phyloP scores from a whole-genome alignment of 176 grass and related monocot species.

The Echinochloa phyllopogon region DNA sequence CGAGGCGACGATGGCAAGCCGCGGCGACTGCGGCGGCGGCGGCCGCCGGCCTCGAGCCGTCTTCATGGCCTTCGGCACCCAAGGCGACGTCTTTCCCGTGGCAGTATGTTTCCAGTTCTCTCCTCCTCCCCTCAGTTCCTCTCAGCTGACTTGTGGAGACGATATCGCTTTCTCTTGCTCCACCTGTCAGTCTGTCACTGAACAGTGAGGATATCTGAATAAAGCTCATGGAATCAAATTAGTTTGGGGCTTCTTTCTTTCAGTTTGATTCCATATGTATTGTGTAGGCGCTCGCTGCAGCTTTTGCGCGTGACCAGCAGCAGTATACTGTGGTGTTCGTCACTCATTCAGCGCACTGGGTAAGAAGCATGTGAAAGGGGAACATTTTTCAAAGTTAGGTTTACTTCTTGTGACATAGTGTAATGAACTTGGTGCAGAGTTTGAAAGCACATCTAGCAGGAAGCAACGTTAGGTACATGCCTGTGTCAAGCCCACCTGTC shows the following conservation, averaged over 20 bases:
- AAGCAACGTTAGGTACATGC: slow-evolving; percentile 67
- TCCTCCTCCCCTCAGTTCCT: not conserved
- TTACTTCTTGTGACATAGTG: slow-evolving; percentile 28
- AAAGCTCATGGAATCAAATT: not conserved
- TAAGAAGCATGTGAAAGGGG: slow-evolving; percentile 14
- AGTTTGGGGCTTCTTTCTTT: not conserved
- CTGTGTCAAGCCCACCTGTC: slow-evolving; percentile 70
- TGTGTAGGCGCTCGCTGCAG: slow-evolving; percentile 66
- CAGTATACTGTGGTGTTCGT: slow-evolving; percentile 75
- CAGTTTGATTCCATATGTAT: not conserved
- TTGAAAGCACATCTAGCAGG: slow-evolving; percentile 58
- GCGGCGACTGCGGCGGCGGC: not conserved
- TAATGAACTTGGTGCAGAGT: slow-evolving; percentile 45
- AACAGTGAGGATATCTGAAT: not conserved
- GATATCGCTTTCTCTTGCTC: slow-evolving; percentile 1
- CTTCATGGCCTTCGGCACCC: slow-evolving; percentile 91
- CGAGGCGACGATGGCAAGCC: slow-evolving; percentile 37
- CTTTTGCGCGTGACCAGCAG: slow-evolving; percentile 66
- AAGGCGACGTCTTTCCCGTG: slow-evolving; percentile 85
- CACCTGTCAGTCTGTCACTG: not conserved
- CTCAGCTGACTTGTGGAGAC: not conserved
- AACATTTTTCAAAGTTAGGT: not conserved
- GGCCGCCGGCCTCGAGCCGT: slow-evolving; percentile 57
- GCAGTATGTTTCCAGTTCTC: slow-evolving; percentile 48
- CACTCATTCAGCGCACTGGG: slow-evolving; percentile 82